A percentile compares a stretch with the other conserved stretches of the same genome.
Evolutionary conservation across 345 rosid species (phyloP).

Genomic region (Trapa incisa): DNA sequence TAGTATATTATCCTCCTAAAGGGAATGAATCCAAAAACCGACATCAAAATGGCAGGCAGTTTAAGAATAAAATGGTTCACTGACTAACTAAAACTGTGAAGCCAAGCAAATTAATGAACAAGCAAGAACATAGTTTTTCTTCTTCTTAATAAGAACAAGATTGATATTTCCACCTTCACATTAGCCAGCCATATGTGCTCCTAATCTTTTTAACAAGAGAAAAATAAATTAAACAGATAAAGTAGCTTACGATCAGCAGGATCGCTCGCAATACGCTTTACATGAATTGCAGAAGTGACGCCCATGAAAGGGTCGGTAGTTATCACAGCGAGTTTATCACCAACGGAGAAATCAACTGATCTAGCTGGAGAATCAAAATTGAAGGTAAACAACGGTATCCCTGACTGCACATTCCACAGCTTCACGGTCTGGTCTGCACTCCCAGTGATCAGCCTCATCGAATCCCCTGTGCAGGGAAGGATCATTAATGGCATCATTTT

Average conservation of each 20-base stretch:
- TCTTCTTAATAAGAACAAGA: background rate
- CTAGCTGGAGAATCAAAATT: constrained; percentile 75
- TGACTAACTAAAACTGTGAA: background rate
- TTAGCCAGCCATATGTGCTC: background rate
- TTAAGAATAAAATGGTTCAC: background rate
- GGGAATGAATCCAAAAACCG: background rate
- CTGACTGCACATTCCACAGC: constrained; percentile 81
- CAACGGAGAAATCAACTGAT: constrained; percentile 73
- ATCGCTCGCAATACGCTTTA: constrained; percentile 63
- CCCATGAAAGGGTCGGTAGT: constrained; percentile 96
- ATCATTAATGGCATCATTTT: background rate
- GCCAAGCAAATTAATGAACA: background rate
- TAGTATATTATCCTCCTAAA: background rate
- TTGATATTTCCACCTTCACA: background rate
- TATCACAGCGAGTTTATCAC: constrained; percentile 82
- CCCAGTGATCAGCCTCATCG: constrained; percentile 59
- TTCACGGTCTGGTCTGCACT: constrained; percentile 91
- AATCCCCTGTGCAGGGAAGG: constrained; percentile 43
- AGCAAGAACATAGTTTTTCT: background rate
- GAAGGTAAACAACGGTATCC: constrained; percentile 49
- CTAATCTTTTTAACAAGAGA: background rate
- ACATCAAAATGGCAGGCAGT: background rate
- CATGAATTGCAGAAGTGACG: constrained; percentile 62
- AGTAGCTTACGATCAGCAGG: constrained; percentile 51
- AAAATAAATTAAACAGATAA: background rate